Conservation (phyloP, 257 asterid species). For the Nemophila menziesii region DNA sequence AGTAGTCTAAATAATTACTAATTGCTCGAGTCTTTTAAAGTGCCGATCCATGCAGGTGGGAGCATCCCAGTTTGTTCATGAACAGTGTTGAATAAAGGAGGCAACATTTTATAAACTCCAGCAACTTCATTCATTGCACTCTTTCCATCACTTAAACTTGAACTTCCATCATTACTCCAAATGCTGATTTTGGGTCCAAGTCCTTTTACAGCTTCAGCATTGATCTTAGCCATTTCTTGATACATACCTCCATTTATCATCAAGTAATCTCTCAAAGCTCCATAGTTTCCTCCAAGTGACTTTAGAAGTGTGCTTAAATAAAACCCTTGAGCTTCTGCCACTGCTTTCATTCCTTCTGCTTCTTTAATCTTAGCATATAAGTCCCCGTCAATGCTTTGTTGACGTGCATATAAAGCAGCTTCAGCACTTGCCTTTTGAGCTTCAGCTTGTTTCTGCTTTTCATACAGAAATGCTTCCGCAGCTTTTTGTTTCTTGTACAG, state of each 20-base stretch:
- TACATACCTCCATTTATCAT: not conserved
- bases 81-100: conserved; percentile 1
- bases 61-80: conserved; percentile 1
- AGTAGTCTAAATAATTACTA: no score
- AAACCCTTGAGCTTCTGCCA: not conserved
- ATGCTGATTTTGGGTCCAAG: conserved; percentile 1
- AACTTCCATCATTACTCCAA: not conserved
- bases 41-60: conserved; percentile 2
- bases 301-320: not conserved
- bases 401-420: conserved; percentile 1
- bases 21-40: no score
- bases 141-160: no score
- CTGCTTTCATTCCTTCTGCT: not conserved
- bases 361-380: not conserved
- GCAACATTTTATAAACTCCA: conserved; percentile 2
- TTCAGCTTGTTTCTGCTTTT: not conserved
- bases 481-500: not conserved
- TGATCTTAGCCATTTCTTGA: not conserved
- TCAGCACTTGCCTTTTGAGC: conserved; percentile 3
- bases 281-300: not conserved
- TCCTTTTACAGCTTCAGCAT: not conserved
- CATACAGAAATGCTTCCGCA: not conserved
- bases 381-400: not conserved
- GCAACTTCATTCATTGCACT: conserved; percentile 4
- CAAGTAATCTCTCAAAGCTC: not conserved